Base-by-base conservation (phyloP, 148 eudicot species). In the Nepenthes mirabilis region DNA sequence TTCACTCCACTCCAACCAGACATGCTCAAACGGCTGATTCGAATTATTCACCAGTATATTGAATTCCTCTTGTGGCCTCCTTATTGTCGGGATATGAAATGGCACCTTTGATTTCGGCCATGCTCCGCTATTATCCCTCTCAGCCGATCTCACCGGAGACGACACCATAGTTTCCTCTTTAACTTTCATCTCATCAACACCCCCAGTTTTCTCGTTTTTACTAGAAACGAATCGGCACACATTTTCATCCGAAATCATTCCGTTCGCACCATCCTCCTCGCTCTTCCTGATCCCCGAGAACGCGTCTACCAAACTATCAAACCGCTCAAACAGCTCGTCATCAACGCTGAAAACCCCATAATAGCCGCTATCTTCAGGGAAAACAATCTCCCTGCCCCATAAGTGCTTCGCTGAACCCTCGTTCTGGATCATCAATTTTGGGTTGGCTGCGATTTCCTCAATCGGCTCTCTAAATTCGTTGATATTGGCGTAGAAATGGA, bases 1-100 rank as follows among this genome's bases (percentile, higher is more conserved):
- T 65, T 88, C 89, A 63, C 85, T 86, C 73, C 77, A 82, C 78
- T 88, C 77, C 65, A 88, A 73, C 98, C 96, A 88, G 40, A 88
- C 96, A 75, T 93, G 98, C 68, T 88, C 80, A 59, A 83, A 86
- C 1, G 91, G 95, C 76, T 82, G 82, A 43, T 83, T 88, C 6
- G 80, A 14, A 68, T 88, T 93, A 65, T 88, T 89, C 37, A 86
- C 99, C 61, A 88, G 66, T 47, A 93, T 88, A 59, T 84, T 88
- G 62, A 70, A 82, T 84, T 79, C 81, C 12, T 93, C 95, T 58
- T 93, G 99, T 0, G 99, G 99, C 77, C 78, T 69, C 37, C 76
- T 74, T 33, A 93, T 82, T 2, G 80, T 64, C 0, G 96, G 79
- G 57, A 93, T 78, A 79, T 93, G 98, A 82, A 86, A 93, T 1